Evolutionary conservation across 371 early-diverging fungal genomes (phyloP), one percentile per base, ranked within the genome.

Genomic region (Mortierella sp.): DNA sequence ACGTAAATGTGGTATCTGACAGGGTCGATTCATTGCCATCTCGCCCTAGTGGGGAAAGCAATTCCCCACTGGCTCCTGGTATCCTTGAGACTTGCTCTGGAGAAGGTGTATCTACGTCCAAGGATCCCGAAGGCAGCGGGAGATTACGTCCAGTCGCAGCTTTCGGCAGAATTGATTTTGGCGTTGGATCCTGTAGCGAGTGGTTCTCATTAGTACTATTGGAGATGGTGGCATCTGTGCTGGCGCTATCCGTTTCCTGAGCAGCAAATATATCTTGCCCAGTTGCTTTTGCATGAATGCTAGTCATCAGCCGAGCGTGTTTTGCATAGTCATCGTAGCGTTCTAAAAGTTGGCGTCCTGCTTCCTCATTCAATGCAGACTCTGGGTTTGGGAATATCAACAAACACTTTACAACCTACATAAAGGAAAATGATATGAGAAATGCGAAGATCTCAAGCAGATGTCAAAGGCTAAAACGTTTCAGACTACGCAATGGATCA

Each of bases 321-420:
- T 88, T 88, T 5, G 93, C 93, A 78, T 94, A 97, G 58, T 91
- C 92, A 2, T 92, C 93, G 71, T 96, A 96, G 24, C 90, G 90
- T 64, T 96, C 97, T 49, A 97, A 80, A n/a, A 97, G 87, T 43
- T 95, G 86, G 43, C 88, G 87, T 5, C 96, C 97, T 0, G 97
- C 97, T 72, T 97, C 97, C 75, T 96, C 96, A 70, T 97, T 97
- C 65, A 97, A 85, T 20, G 97, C 97, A 0, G 96, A 95, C 75
- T 97, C 97, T 32, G 97, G 92, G 75, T 97, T 97, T 12, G 97
- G 97, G n/a, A 89, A 93, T 65, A 97, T 96, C 68, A 97, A 84
- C 55, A 97, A 81, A 83, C 97, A 96, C 73, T 96, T 96, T 73
- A 97, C 90, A 0, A 95, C 95, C 91, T 95, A 59, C 26, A 8